Conservation (phyloP, 2,329 filamentous ascomycete species). For the Cytospora mali region DNA sequence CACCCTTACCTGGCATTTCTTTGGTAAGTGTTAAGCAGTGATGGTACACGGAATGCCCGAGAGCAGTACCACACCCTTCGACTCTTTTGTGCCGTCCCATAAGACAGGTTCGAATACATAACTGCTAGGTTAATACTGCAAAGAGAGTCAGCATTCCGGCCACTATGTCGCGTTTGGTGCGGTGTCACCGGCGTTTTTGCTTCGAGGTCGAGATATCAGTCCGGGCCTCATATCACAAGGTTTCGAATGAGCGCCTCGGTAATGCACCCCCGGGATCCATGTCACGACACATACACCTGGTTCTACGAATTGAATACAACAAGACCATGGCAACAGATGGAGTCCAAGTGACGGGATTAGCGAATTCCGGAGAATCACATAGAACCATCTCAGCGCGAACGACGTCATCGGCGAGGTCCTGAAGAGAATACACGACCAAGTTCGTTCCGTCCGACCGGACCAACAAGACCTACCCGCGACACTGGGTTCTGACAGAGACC, state of each 20-base stretch:
- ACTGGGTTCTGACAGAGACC: slow-evolving; percentile 50
- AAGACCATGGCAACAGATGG: slow-evolving; percentile 56
- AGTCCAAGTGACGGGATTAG: slow-evolving; percentile 50
- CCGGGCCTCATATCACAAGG: slow-evolving; percentile 52
- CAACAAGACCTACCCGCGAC: slow-evolving; percentile 49
- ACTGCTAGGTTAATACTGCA: slow-evolving; percentile 29
- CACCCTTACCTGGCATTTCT: background rate
- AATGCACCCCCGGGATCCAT: background rate
- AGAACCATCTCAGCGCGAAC: too few species aligned
- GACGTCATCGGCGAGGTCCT: slow-evolving; percentile 54
- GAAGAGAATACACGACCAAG: slow-evolving; percentile 53
- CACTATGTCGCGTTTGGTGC: slow-evolving; percentile 47
- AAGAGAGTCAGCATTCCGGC: slow-evolving; percentile 38
- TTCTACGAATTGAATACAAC: slow-evolving; percentile 53
- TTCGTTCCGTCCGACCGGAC: slow-evolving; percentile 50
- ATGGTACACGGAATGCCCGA: slow-evolving; percentile 21
- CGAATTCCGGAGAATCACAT: too few species aligned
- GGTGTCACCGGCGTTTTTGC: slow-evolving; percentile 45
- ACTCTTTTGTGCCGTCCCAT: slow-evolving; percentile 16
- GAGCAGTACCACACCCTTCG: slow-evolving; percentile 23
- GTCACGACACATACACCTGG: slow-evolving; percentile 34
- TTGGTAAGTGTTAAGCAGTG: slow-evolving; percentile 22
- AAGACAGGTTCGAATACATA: slow-evolving; percentile 32
- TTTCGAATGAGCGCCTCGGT: slow-evolving; percentile 33
- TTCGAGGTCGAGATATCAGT: slow-evolving; percentile 52